Base-by-base conservation (phyloP, 2,329 filamentous ascomycete genomes). In the Pseudopithomyces maydicus region DNA sequence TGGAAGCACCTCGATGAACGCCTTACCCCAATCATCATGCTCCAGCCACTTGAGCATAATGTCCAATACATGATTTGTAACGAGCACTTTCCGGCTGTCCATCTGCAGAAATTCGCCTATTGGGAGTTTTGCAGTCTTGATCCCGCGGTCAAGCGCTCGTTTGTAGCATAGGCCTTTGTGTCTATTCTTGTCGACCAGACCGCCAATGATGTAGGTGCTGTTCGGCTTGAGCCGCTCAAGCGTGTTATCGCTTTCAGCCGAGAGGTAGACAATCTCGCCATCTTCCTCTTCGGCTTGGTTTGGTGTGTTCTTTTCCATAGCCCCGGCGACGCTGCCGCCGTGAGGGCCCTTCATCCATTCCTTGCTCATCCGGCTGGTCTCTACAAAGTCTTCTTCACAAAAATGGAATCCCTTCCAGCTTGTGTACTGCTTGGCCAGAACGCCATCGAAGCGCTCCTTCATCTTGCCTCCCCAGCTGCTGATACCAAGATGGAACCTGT, bases 41-140 rank as follows among this genome's bases (percentile, higher is more conserved):
- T 97, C 92, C 53, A 99, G 77, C 92, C 93, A 99, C 63, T 87
- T 88, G 44, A 97, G 79, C 91, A 99, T 97, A 61, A 99, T 98
- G 77, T 98, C 94, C 45, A 95, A 86, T 1, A 99, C 95, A 71
- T 99, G 95, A 72, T 98, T 99, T 7, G 94, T 97, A 3, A 94
- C 89, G 55, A 99, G 80, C 4, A 99, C 91, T 66, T 89, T 87
- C 32, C 95, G 86, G 67, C 90, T 93, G 54, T 88, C 85, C 90
- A 99, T 96, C 62, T 92, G 85, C 82, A 99, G 89, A 75, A 91
- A 98, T 61, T 98, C 88, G n/a, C 92, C 92, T 67, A 99, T 98
- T 0, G 95, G 95, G 54, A 99, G 77, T 73, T 92, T 93, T 1
- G 94, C 95, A 0, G 95, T 98, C 62, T 89, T 89, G 66, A 99